Base-by-base conservation (phyloP, 768 basidiomycete genomes). In the Phaeolepiota aurea region DNA sequence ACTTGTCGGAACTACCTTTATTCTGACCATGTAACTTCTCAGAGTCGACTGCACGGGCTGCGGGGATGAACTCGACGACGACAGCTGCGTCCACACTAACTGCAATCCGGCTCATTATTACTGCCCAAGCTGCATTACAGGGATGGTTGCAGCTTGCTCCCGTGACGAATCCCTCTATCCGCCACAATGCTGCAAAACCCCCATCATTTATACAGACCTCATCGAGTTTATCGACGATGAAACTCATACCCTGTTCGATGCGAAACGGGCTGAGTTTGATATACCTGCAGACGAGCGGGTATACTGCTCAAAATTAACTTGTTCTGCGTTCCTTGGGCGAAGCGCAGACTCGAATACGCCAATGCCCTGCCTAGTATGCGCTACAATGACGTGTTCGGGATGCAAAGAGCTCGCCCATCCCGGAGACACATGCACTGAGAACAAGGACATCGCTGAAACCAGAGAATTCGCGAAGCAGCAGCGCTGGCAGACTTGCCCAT, bases 151-250 rank as follows among this genome's bases (percentile, higher is more conserved):
- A 34, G 48, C 61, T 0, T 58, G 61, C 4, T 55, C 55, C n/a
- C 57, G 49, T 2, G 71, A 73, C 37, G 69, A 71, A 28, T 48
- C 57, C 0, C 56, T 71, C 13, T 56, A 64, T 43, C 71, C 71
- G 1, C 50, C 65, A 3, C 56, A 60, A 34, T 73, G 70, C 45
- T 72, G 68, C 43, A 50, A 52, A n/a, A 38, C 48, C 4, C 43
- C 51, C 13, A 49, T 54, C 13, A 53, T 59, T 28, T 41, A 57
- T 11, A 31, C 56, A 11, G 30, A 13, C 13, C 32, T 41, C 0
- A 36, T 56, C 15, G 47, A 50, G 22, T 32, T 12, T 11, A 54
- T 57, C 32, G 49, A 54, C 3, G 14, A 11, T 23, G 25, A 28
- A 13, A 28, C 18, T 5, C 44, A 20, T 11, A 11, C 16, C n/a